These are phyloP conservation scores for Lecanosticta acicola DNA, from an alignment of 2,329 filamentous ascomycete genomes.

Conservation along the genomic window DNA sequence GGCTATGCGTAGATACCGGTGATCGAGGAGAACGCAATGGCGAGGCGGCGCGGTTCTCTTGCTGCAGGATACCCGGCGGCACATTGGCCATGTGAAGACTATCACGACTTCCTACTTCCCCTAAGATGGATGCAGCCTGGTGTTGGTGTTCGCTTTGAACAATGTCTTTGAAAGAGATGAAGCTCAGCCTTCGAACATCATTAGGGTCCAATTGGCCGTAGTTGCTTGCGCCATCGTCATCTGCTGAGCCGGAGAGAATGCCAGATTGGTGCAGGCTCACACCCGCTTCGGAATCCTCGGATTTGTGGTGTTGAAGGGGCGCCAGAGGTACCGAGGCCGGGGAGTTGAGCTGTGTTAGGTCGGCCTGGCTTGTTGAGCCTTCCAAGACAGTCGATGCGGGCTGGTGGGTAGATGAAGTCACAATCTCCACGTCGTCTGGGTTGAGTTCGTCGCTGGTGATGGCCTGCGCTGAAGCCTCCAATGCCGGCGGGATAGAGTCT, in stretches of 20 bases:
- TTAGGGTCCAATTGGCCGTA: slow-evolving; percentile 71
- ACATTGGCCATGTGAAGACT: slow-evolving; percentile 51
- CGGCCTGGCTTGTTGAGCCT: slow-evolving; percentile 25
- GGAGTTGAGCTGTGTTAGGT: slow-evolving; percentile 23
- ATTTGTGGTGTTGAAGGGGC: slow-evolving; percentile 14
- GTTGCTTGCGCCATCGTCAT: slow-evolving; percentile 62
- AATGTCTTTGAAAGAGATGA: slow-evolving; percentile 95
- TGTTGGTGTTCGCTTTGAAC: slow-evolving; percentile 70
- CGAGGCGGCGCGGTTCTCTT: slow-evolving; percentile 65
- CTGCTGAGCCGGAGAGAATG: slow-evolving; percentile 56
- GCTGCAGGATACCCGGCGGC: slow-evolving; percentile 13
- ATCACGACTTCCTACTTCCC: slow-evolving; percentile 59
- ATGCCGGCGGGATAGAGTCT: slow-evolving; percentile 83
- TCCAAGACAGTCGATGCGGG: slow-evolving; percentile 58
- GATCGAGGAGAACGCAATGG: slow-evolving; percentile 66
- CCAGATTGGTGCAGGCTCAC: slow-evolving; percentile 82
- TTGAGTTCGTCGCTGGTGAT: slow-evolving; percentile 83
- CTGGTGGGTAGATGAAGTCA: slow-evolving; percentile 80
- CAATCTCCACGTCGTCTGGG: slow-evolving; percentile 85
- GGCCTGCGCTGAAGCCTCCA: slow-evolving; percentile 85
- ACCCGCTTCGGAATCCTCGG: slow-evolving; percentile 35
- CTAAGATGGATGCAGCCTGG: slow-evolving; percentile 17
- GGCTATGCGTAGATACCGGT: slow-evolving; percentile 20
- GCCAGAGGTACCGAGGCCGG: slow-evolving; percentile 4
- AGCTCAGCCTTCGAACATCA: slow-evolving; percentile 79